These are phyloP conservation scores for Eimeria sp. DNA, from an alignment of 169 alveolate genomes.

Conservation along the genomic window DNA sequence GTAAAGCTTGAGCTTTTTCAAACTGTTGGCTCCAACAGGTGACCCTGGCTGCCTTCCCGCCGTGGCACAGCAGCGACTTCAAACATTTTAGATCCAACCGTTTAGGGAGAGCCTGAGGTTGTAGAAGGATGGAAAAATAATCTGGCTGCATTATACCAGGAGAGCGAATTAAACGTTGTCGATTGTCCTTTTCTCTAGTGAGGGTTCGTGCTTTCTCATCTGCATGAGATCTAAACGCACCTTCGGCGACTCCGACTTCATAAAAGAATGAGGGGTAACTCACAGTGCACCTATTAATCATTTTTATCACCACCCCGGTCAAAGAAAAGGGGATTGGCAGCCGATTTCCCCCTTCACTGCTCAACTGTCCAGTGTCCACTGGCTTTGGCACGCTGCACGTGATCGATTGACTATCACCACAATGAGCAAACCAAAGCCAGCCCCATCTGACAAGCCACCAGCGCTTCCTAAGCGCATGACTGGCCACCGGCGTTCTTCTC, in stretches of 20 bases:
- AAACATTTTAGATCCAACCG: background rate
- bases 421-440: conserved; percentile 60
- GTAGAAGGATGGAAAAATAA: background rate
- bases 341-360: background rate
- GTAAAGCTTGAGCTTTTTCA: background rate
- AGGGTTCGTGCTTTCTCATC: background rate
- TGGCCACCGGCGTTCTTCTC: conserved; percentile 62
- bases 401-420: background rate
- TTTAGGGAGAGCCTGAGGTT: background rate
- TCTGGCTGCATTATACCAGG: background rate
- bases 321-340: background rate
- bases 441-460: conserved; percentile 33
- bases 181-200: background rate
- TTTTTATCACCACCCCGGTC: too few relatives aligned
- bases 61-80: background rate
- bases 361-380: conserved; percentile 11
- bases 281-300: too few relatives aligned
- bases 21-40: conserved; percentile 7
- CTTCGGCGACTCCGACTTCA: background rate
- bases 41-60: conserved; percentile 4
- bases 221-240: background rate
- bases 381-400: conserved; percentile 3
- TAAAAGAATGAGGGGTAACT: background rate
- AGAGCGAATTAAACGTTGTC: background rate
- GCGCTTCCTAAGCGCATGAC: conserved; percentile 46